Percentiles rank a stretch among this genome's conserved stretches.
phyloP scores from a whole-genome alignment of 2,329 filamentous ascomycete genomes.

The Dryadomyces quercus-mongolicae region DNA sequence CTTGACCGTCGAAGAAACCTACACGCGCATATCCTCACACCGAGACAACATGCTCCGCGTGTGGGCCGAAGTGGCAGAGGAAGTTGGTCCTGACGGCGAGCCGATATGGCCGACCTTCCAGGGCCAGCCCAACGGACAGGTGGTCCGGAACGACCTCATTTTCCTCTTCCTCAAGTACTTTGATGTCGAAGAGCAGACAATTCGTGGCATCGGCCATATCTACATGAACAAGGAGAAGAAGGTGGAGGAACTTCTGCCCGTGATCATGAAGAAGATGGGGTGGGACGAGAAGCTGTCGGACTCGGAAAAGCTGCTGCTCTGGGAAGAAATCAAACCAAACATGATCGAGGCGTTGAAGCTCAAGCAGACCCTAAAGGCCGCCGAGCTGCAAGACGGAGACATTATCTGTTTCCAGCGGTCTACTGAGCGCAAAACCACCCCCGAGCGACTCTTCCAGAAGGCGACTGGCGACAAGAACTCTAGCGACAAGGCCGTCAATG shows the following conservation, averaged over 20 bases:
- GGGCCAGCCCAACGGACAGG: slow-evolving; percentile 41
- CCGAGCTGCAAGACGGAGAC: slow-evolving; percentile 93
- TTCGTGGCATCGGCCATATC: slow-evolving; percentile 68
- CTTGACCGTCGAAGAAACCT: slow-evolving; percentile 64
- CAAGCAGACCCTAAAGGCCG: slow-evolving; percentile 77
- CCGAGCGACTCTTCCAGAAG: slow-evolving; percentile 17
- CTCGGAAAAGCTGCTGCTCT: slow-evolving; percentile 55
- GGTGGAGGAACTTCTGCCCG: slow-evolving; percentile 68
- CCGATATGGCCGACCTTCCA: slow-evolving; percentile 59
- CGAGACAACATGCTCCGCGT: slow-evolving; percentile 65
- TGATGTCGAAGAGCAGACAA: slow-evolving; percentile 60
- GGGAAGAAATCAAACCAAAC: slow-evolving; percentile 93
- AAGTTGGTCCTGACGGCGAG: slow-evolving; percentile 54
- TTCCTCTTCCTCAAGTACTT: slow-evolving; percentile 91
- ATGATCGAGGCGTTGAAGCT: slow-evolving; percentile 95
- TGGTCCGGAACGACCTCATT: slow-evolving; percentile 51
- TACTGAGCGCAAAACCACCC: slow-evolving; percentile 31
- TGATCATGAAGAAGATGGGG: slow-evolving; percentile 71
- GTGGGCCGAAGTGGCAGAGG: slow-evolving; percentile 72
- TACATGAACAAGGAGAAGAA: slow-evolving; percentile 84
- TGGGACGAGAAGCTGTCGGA: slow-evolving; percentile 66
- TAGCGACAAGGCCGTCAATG: slow-evolving; percentile 6
- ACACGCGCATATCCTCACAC: slow-evolving; percentile 38
- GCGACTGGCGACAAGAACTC: background rate
- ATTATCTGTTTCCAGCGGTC: slow-evolving; percentile 86